Percentiles rank a stretch among this genome's conserved stretches.
Evolutionary conservation across 2,329 filamentous ascomycete species (phyloP).

Genomic region (Colletotrichum chrysophilum): DNA sequence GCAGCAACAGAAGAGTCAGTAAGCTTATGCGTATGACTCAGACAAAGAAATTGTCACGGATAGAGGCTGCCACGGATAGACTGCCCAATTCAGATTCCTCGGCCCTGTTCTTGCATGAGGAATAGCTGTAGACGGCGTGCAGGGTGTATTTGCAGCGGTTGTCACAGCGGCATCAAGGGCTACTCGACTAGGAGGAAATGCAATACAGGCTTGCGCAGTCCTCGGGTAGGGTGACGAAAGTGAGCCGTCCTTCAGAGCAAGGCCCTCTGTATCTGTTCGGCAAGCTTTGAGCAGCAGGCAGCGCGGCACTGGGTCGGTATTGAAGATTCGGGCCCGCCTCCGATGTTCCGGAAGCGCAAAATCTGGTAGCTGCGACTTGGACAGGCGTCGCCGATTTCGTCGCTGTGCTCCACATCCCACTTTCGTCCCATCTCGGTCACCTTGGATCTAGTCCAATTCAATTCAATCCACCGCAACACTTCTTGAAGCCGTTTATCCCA

Average conservation of each 20-base stretch:
- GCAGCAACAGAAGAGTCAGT: neutral
- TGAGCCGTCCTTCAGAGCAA: neutral
- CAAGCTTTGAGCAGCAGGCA: neutral
- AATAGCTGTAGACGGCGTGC: neutral
- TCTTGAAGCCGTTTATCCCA: neutral
- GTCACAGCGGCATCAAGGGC: neutral
- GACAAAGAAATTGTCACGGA: neutral
- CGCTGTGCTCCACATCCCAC: slow-evolving; percentile 18
- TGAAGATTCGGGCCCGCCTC: slow-evolving; percentile 16
- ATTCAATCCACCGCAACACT: neutral
- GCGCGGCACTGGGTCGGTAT: neutral
- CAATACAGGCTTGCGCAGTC: neutral
- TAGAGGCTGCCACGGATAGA: neutral
- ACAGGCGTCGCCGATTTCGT: slow-evolving; percentile 22
- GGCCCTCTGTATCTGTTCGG: neutral
- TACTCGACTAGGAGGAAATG: neutral
- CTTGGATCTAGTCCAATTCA: neutral
- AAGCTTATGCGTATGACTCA: slow-evolving; percentile 3
- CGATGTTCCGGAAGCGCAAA: slow-evolving; percentile 21
- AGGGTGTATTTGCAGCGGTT: neutral
- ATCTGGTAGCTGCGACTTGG: slow-evolving; percentile 9
- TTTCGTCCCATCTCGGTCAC: slow-evolving; percentile 13
- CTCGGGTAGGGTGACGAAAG: neutral
- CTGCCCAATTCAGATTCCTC: neutral
- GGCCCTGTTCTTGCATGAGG: neutral